Conservation (phyloP, 352 stramenopile genomes). For the Globisporangium ultimum region DNA sequence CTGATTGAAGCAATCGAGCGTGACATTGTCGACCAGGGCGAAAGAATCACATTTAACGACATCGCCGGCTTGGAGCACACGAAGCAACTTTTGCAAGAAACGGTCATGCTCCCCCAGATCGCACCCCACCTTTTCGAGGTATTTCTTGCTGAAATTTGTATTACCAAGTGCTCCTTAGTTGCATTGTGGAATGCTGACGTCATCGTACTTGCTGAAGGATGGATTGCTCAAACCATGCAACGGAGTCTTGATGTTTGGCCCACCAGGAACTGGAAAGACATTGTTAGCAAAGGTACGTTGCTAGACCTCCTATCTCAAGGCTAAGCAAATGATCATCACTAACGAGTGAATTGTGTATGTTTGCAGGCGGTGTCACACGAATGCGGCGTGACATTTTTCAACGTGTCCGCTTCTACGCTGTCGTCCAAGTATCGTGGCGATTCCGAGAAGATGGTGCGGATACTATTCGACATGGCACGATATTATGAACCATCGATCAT, state of each 20-base stretch:
- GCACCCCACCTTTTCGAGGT: conserved; percentile 68
- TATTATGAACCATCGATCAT: conserved; percentile 97
- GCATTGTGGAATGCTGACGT: background rate
- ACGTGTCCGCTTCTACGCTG: conserved; percentile 91
- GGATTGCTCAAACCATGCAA: conserved; percentile 78
- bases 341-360: background rate
- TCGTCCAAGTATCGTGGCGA: conserved; percentile 95
- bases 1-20: conserved; percentile 85
- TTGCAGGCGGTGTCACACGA: conserved; percentile 87
- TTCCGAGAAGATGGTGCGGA: conserved; percentile 94
- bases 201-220: conserved; percentile 29
- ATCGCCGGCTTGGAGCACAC: conserved; percentile 78
- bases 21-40: conserved; percentile 74
- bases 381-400: conserved; percentile 98
- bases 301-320: background rate
- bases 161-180: background rate
- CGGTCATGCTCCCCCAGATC: conserved; percentile 83
- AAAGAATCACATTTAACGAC: conserved; percentile 70
- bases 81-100: conserved; percentile 80
- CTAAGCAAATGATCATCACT: background rate
- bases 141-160: background rate
- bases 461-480: conserved; percentile 97
- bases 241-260: conserved; percentile 85
- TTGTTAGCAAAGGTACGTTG: conserved; percentile 57
- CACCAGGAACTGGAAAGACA: conserved; percentile 89